Percentiles rank a stretch among this genome's conserved stretches.
Evolutionary conservation across 2,329 filamentous ascomycete species (phyloP).

Genomic region (Colletotrichum higginsianum): DNA sequence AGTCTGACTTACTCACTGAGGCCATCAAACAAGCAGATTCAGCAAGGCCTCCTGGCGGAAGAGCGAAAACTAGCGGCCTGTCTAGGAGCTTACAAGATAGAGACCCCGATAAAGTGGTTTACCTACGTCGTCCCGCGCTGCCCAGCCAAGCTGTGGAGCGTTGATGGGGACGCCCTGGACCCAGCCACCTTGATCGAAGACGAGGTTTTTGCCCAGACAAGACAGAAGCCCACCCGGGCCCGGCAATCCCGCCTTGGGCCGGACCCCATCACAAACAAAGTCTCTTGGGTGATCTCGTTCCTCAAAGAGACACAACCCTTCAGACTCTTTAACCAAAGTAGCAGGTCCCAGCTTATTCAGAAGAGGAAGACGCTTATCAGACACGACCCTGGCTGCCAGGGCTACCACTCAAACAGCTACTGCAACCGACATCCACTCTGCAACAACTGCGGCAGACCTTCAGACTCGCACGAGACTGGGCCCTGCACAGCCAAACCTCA

Average conservation of each 20-base stretch:
- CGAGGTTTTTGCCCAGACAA: slow-evolving; percentile 5
- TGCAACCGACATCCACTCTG: not conserved
- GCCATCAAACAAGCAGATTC: not conserved
- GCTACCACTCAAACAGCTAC: slow-evolving; percentile 9
- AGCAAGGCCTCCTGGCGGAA: not conserved
- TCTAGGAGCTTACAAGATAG: slow-evolving; percentile 5
- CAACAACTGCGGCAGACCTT: slow-evolving; percentile 2
- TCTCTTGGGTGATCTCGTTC: not conserved
- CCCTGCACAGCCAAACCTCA: not conserved
- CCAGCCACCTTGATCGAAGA: slow-evolving; percentile 3
- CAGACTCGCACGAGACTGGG: not conserved
- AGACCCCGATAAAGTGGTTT: slow-evolving; percentile 10
- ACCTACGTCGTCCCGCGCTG: not conserved
- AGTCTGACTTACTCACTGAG: too few relatives aligned
- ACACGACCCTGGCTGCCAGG: slow-evolving; percentile 5
- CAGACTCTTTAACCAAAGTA: not conserved
- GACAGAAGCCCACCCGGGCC: not conserved
- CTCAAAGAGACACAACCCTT: not conserved
- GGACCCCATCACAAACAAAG: slow-evolving; percentile 6
- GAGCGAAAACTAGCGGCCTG: not conserved
- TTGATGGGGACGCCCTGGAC: not conserved
- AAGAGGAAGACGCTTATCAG: slow-evolving; percentile 5
- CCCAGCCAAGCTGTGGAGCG: not conserved
- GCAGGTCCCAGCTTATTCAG: slow-evolving; percentile 5
- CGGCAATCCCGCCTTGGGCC: not conserved